Evolutionary conservation across 1,284 basidiomycete species (phyloP).

Genomic region (Cerioporus squamosus): DNA sequence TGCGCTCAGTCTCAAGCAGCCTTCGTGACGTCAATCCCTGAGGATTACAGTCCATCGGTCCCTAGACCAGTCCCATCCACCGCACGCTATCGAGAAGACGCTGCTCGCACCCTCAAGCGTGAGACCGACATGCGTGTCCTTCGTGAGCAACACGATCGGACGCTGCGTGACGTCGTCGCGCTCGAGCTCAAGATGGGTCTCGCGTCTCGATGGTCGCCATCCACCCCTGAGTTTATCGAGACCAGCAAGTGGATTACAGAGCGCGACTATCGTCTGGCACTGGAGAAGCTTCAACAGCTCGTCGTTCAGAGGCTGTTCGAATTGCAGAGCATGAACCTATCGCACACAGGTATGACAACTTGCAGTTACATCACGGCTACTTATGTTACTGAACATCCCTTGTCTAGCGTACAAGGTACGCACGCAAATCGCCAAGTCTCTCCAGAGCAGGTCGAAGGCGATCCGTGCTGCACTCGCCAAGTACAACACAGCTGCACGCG

Average conservation of each 20-base stretch:
- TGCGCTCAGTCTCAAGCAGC: neutral
- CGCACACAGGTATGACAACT: slow-evolving; percentile 26
- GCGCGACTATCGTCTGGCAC: slow-evolving; percentile 28
- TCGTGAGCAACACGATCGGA: slow-evolving; percentile 2
- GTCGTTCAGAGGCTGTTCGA: slow-evolving; percentile 38
- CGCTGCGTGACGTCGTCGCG: slow-evolving; percentile 13
- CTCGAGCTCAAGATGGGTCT: slow-evolving; percentile 30
- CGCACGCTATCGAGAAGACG: neutral
- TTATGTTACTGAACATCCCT: neutral
- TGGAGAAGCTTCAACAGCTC: slow-evolving; percentile 33
- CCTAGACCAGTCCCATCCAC: neutral
- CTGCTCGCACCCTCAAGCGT: slow-evolving; percentile 6
- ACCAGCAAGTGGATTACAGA: slow-evolving; percentile 17
- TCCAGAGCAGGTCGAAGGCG: slow-evolving; percentile 26
- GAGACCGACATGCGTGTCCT: slow-evolving; percentile 15
- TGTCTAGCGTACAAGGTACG: slow-evolving; percentile 20
- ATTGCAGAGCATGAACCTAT: slow-evolving; percentile 35
- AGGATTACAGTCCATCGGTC: neutral
- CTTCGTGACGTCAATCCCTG: neutral
- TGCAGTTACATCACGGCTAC: neutral
- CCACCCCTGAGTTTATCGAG: slow-evolving; percentile 18
- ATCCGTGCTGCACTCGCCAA: slow-evolving; percentile 27
- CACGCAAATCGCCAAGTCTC: slow-evolving; percentile 29
- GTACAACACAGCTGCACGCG: slow-evolving; percentile 31
- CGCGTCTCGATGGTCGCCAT: slow-evolving; percentile 21